Evolutionary conservation across 2,329 filamentous ascomycete genomes (phyloP).

Genomic region (Rhynchosporium graminicola): DNA sequence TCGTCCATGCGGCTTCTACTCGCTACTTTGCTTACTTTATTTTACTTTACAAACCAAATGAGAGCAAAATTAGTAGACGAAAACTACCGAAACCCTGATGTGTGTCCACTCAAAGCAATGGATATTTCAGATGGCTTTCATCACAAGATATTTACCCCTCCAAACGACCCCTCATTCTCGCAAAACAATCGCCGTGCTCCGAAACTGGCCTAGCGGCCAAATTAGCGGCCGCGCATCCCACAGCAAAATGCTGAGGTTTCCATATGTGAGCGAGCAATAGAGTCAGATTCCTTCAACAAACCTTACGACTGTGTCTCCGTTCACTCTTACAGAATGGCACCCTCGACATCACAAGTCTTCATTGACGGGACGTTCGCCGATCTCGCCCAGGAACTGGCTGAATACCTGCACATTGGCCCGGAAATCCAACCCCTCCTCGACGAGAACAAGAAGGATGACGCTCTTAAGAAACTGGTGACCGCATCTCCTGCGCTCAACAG

Average conservation of each 20-base stretch:
- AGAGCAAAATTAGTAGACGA: too few relatives aligned
- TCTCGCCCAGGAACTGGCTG: constrained; percentile 89
- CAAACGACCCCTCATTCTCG: constrained; percentile 7
- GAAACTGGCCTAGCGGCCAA: neutral
- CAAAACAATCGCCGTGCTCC: neutral
- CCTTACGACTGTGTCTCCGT: constrained; percentile 21
- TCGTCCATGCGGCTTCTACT: too few relatives aligned
- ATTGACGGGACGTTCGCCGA: constrained; percentile 94
- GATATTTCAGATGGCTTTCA: too few relatives aligned
- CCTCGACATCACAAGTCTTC: constrained; percentile 54
- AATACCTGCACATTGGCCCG: constrained; percentile 78
- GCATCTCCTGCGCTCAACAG: constrained; percentile 76
- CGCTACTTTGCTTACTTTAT: too few relatives aligned
- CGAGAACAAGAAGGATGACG: constrained; percentile 75
- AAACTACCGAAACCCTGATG: too few relatives aligned
- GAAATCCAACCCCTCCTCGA: constrained; percentile 73
- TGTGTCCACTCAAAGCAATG: too few relatives aligned
- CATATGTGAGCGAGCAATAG: neutral
- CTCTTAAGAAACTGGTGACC: constrained; percentile 84
- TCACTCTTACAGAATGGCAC: constrained; percentile 31
- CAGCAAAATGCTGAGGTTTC: constrained; percentile 2
- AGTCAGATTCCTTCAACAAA: constrained; percentile 13
- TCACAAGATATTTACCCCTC: constrained; percentile 2
- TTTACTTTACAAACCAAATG: too few relatives aligned
- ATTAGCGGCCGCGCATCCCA: constrained; percentile 21